A percentile compares a stretch with the other conserved stretches of the same genome.
phyloP scores from a whole-genome alignment of 257 asterid species.

The Cinchona pubescens region DNA sequence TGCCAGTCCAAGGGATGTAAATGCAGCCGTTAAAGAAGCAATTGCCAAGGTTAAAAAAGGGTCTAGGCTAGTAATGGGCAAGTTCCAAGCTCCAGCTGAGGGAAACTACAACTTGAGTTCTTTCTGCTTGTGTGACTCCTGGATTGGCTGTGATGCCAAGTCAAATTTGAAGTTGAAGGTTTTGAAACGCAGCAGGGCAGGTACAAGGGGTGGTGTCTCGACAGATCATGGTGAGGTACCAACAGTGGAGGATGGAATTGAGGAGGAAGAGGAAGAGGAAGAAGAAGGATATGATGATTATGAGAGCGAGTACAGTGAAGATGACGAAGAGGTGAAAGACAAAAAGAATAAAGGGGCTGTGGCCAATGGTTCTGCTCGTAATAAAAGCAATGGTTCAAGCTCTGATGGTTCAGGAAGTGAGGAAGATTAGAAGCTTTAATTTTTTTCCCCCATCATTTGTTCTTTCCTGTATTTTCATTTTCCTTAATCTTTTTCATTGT shows the following conservation, averaged over 20 bases:
- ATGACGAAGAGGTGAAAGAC: slow-evolving; percentile 65
- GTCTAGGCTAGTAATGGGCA: slow-evolving; percentile 42
- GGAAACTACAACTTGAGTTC: slow-evolving; percentile 74
- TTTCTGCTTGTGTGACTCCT: slow-evolving; percentile 79
- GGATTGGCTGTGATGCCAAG: slow-evolving; percentile 94
- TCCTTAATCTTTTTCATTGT: background rate
- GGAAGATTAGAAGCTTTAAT: slow-evolving; percentile 27
- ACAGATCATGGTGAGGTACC: slow-evolving; percentile 53
- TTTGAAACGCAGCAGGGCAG: slow-evolving; percentile 61
- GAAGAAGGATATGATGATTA: slow-evolving; percentile 87
- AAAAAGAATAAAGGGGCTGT: slow-evolving; percentile 41
- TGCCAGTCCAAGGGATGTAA: slow-evolving; percentile 68
- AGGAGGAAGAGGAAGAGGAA: slow-evolving; percentile 84
- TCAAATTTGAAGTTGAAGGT: slow-evolving; percentile 64
- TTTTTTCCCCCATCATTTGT: background rate
- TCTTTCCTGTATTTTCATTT: background rate
- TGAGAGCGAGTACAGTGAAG: slow-evolving; percentile 94
- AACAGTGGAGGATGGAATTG: slow-evolving; percentile 70
- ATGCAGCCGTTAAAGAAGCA: slow-evolving; percentile 72
- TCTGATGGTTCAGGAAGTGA: slow-evolving; percentile 69
- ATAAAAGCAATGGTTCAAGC: slow-evolving; percentile 35
- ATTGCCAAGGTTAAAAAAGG: slow-evolving; percentile 43
- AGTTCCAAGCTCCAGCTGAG: slow-evolving; percentile 88
- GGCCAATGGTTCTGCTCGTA: slow-evolving; percentile 54
- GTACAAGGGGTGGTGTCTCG: slow-evolving; percentile 33